Percentiles rank a stretch among this genome's conserved stretches.
These are phyloP conservation scores for Apocynum venetum DNA, from an alignment of 257 asterid genomes.

Conservation along the genomic window DNA sequence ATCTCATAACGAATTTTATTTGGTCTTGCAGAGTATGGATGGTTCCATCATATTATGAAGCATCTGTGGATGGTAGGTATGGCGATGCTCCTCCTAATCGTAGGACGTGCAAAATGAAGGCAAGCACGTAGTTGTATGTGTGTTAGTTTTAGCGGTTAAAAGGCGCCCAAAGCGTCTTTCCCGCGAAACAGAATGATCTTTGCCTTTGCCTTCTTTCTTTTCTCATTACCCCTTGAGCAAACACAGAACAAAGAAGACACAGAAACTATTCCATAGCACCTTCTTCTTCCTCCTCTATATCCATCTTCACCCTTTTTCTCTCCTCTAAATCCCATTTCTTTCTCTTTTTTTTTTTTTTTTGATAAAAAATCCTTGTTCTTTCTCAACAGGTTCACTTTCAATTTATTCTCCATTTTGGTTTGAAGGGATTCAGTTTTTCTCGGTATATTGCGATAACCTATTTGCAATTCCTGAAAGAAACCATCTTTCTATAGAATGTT, in stretches of 20 bases:
- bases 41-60: too few relatives aligned
- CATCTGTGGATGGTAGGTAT: too few relatives aligned
- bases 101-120: slow-evolving; percentile 19
- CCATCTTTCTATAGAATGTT: neutral
- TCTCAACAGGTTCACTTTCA: slow-evolving; percentile 17
- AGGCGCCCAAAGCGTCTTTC: slow-evolving; percentile 20
- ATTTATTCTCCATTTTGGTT: neutral
- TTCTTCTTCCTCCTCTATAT: slow-evolving; percentile 1
- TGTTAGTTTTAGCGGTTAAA: slow-evolving; percentile 26
- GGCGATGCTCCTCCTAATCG: neutral
- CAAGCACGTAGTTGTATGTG: slow-evolving; percentile 10
- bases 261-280: slow-evolving; percentile 11
- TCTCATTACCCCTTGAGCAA: slow-evolving; percentile 6
- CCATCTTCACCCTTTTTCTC: slow-evolving; percentile 11
- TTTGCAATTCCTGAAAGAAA: neutral
- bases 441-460: slow-evolving; percentile 13
- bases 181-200: slow-evolving; percentile 32
- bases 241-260: slow-evolving; percentile 17
- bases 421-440: slow-evolving; percentile 1
- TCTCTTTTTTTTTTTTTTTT: too few relatives aligned
- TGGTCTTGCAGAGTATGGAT: too few relatives aligned
- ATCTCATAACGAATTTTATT: too few relatives aligned
- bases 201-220: slow-evolving; percentile 8
- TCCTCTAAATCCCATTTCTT: neutral
- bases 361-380: neutral